Conservation (phyloP, 257 asterid genomes). For the Leonotis leonurus region DNA sequence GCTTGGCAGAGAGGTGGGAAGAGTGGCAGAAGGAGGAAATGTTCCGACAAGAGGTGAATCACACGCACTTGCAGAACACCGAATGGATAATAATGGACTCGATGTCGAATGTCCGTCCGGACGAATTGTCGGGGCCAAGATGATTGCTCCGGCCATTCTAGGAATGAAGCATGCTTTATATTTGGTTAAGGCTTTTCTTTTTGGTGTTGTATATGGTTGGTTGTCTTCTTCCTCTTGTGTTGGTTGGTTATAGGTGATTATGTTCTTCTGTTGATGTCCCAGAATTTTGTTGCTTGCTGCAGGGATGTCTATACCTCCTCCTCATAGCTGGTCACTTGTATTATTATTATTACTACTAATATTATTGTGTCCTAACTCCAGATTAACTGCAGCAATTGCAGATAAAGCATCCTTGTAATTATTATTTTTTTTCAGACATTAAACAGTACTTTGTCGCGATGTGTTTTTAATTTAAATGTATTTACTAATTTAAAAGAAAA, state of each 20-base stretch:
- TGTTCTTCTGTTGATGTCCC: not conserved
- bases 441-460: too few species aligned
- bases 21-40: conserved; percentile 93
- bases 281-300: conserved; percentile 10
- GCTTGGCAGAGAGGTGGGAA: conserved; percentile 95
- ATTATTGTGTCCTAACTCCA: not conserved
- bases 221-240: not conserved
- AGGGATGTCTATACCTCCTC: conserved; percentile 11
- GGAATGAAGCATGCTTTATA: not conserved
- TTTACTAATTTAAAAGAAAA: too few species aligned
- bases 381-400: not conserved
- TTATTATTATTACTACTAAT: too few species aligned
- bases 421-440: conserved; percentile 2
- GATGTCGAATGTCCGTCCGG: conserved; percentile 58
- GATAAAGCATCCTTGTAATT: conserved; percentile 4
- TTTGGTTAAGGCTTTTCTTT: not conserved
- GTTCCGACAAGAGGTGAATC: conserved; percentile 57
- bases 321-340: conserved; percentile 14
- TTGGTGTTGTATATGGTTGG: conserved; percentile 21
- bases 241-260: not conserved
- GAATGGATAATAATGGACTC: conserved; percentile 69
- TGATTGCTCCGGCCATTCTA: conserved; percentile 5
- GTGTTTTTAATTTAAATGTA: too few species aligned
- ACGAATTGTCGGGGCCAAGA: conserved; percentile 89
- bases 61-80: conserved; percentile 32